These are phyloP conservation scores for Echeveria elegans DNA, from an alignment of 164 flowering plant species.

Conservation along the genomic window DNA sequence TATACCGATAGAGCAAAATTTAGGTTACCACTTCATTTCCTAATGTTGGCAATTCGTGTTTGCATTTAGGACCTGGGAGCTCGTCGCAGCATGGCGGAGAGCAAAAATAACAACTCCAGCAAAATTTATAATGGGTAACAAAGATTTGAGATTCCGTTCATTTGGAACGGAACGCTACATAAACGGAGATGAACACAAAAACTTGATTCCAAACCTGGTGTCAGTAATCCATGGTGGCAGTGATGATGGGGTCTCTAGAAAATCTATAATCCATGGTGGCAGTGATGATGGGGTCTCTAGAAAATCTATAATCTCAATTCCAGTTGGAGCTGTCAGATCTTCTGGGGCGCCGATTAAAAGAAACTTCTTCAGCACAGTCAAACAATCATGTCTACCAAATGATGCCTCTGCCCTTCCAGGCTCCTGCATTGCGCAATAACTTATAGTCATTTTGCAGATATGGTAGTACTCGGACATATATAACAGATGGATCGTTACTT, in stretches of 20 bases:
- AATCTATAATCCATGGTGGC: too few species aligned
- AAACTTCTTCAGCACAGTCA: constrained; percentile 15
- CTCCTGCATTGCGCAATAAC: constrained; percentile 1
- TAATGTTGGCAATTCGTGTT: not conserved
- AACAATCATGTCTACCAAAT: constrained; percentile 11
- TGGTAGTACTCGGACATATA: not conserved
- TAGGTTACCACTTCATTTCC: not conserved
- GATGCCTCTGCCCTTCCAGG: constrained; percentile 12
- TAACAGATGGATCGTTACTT: not conserved
- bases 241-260: constrained; percentile 15
- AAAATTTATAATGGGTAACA: constrained; percentile 22
- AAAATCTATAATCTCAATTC: constrained; percentile 18
- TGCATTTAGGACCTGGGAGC: constrained; percentile 22
- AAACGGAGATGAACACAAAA: constrained; percentile 14
- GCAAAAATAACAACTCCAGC: constrained; percentile 19
- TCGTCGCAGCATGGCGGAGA: constrained; percentile 25
- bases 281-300: constrained; percentile 14
- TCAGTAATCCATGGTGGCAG: too few species aligned
- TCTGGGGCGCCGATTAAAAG: constrained; percentile 14
- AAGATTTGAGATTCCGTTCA: constrained; percentile 18
- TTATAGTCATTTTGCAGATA: not conserved
- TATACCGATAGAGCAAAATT: too few species aligned
- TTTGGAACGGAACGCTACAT: constrained; percentile 17
- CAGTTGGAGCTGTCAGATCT: constrained; percentile 16
- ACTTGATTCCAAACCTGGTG: constrained; percentile 17